These are phyloP conservation scores for Aegilops speltoides DNA, from an alignment of 176 grass and related monocot species.

Conservation along the genomic window DNA sequence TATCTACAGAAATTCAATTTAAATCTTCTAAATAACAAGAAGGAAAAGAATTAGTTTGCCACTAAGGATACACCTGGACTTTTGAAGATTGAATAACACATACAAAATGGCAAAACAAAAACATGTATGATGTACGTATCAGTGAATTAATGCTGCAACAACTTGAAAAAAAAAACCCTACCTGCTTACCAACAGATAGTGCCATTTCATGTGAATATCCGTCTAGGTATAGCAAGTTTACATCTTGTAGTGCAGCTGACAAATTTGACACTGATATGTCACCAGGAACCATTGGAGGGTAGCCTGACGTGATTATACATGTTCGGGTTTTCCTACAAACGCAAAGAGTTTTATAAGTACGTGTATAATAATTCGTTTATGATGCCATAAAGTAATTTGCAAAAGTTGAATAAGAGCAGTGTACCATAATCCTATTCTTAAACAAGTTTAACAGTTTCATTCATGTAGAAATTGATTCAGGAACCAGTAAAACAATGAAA, in stretches of 20 bases:
- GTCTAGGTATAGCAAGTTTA: constrained; percentile 47
- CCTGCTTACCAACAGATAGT: constrained; percentile 44
- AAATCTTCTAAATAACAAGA: background rate
- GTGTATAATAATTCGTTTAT: background rate
- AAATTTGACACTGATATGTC: constrained; percentile 35
- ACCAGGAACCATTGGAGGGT: constrained; percentile 43
- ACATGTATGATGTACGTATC: background rate
- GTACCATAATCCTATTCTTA: background rate
- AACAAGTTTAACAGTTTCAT: background rate
- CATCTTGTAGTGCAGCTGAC: constrained; percentile 36
- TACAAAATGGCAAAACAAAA: background rate
- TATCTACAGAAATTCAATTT: background rate
- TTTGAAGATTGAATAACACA: background rate
- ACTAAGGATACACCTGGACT: background rate
- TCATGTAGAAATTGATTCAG: background rate
- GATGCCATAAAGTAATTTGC: background rate
- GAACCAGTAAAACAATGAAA: background rate
- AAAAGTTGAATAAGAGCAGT: background rate
- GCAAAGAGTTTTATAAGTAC: background rate
- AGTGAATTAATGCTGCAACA: background rate
- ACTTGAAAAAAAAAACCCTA: background rate
- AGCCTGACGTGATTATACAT: constrained; percentile 44
- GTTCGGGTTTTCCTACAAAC: constrained; percentile 50
- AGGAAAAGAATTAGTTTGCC: background rate
- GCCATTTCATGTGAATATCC: constrained; percentile 41